Evolutionary conservation across 108 stramenopile species (phyloP), one percentile per base, ranked within the genome.

Genomic region (Schizochytrium sp.): DNA sequence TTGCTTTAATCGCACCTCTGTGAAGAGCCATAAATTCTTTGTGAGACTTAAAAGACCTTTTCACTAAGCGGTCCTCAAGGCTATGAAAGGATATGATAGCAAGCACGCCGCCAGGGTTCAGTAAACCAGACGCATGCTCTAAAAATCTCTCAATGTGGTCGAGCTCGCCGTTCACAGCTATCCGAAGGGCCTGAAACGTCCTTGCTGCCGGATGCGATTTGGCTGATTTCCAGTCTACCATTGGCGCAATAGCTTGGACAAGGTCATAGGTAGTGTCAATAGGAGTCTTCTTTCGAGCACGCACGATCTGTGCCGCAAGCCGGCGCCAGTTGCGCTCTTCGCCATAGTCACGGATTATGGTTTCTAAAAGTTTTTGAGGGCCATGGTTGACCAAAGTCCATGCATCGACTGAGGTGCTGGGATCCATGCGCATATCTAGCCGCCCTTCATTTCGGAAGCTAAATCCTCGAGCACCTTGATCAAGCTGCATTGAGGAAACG

Each of bases 401-500:
- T 46, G 88, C 88, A 8, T n/a, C 19, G 4, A 61, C 46, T 8
- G 69, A 28, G 17, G 44, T 10, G 5, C 15, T 53, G 59, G 61
- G 53, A 46, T 57, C 38, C 97, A 98, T 97, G n/a, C 98, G 90
- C 98, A 98, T 98, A 87, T 98, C 98, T 8, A 98, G 89, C n/a
- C 96, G 96, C 1, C 98, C 97, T 61, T 97, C 96, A 88, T 93
- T 92, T 93, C 96, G 95, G 87, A 97, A 97, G 53, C 96, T 93
- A 94, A 98, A 98, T 4, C 98, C 98, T 7, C 98, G 95, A 38
- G 94, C 96, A 4, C 95, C 89, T 2, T 90, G 94, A 91, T 98
- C 95, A 76, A 98, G 96, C 92, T 98, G 98, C 92, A 97, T 95
- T 7, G 96, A 96, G 12, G 95, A 96, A 2, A 98, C 96, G 10